Conservation (phyloP, 495 filamentous ascomycete species). For the Talaromyces nanjingensis region DNA sequence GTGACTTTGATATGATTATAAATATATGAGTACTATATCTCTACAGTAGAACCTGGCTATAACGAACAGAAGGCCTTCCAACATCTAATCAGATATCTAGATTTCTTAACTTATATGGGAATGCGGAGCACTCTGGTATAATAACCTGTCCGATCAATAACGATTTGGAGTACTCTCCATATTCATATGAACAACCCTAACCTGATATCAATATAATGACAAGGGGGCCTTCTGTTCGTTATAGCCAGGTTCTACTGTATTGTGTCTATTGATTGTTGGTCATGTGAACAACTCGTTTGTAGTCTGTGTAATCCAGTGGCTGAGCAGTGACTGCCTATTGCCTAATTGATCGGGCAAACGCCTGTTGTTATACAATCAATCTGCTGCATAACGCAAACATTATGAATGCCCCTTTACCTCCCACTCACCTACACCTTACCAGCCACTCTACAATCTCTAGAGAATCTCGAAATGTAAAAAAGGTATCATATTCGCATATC, state of each 20-base stretch:
- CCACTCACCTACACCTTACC: not conserved
- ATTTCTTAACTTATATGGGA: too few relatives aligned
- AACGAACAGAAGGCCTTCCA: too few relatives aligned
- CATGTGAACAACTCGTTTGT: not conserved
- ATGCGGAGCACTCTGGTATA: too few relatives aligned
- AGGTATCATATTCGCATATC: conserved; percentile 1
- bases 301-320: not conserved
- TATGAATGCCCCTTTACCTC: not conserved
- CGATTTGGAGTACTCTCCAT: too few relatives aligned
- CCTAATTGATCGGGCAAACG: not conserved
- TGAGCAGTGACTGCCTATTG: not conserved
- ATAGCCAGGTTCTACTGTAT: too few relatives aligned
- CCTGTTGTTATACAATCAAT: not conserved
- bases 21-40: too few relatives aligned
- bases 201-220: too few relatives aligned
- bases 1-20: too few relatives aligned
- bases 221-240: not conserved
- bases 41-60: too few relatives aligned
- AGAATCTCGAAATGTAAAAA: not conserved
- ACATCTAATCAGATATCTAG: too few relatives aligned
- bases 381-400: not conserved
- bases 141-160: too few relatives aligned
- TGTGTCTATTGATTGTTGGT: not conserved
- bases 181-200: too few relatives aligned
- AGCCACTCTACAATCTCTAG: not conserved